These are phyloP conservation scores for Ceratorhiza oryzae-sativae DNA, from an alignment of 1,284 basidiomycete species.

Conservation along the genomic window DNA sequence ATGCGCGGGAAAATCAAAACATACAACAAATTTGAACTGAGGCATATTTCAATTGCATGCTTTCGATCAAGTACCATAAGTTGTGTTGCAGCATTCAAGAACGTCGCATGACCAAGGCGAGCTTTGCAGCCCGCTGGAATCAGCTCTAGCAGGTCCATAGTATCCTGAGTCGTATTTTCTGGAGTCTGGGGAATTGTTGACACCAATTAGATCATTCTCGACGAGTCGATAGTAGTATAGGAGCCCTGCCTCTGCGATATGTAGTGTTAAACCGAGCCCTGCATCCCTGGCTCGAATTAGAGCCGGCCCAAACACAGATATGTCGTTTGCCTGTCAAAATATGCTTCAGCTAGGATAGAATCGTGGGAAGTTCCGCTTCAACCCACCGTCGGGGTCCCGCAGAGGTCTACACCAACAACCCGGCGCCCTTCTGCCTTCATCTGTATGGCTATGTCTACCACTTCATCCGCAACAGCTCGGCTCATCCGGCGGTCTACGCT, in stretches of 20 bases:
- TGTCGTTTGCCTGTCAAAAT: constrained; percentile 49
- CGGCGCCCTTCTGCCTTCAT: constrained; percentile 65
- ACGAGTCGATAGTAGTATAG: not conserved
- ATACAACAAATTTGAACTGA: constrained; percentile 79
- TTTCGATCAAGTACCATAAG: constrained; percentile 63
- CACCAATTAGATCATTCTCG: too few species aligned
- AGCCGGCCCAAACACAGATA: constrained; percentile 60
- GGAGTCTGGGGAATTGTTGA: constrained; percentile 61
- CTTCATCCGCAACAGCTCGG: constrained; percentile 58
- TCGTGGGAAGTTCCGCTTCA: not conserved
- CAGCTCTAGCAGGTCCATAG: constrained; percentile 66
- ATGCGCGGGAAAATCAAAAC: too few species aligned
- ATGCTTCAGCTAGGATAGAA: not conserved
- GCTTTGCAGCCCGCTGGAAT: constrained; percentile 51
- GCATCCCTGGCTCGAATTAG: constrained; percentile 64
- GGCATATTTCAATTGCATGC: constrained; percentile 79
- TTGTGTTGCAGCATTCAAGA: constrained; percentile 68
- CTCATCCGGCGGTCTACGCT: constrained; percentile 75
- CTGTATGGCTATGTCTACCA: constrained; percentile 62
- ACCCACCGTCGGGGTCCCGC: constrained; percentile 70
- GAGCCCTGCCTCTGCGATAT: constrained; percentile 74
- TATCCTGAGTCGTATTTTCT: constrained; percentile 64
- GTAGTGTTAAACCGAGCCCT: constrained; percentile 73
- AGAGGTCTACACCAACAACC: constrained; percentile 80
- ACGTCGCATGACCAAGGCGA: constrained; percentile 82